Percentiles rank a stretch among this genome's conserved stretches.
These are phyloP conservation scores for Xanthoparmelia taractica DNA, from an alignment of 495 filamentous ascomycete genomes.

Conservation along the genomic window DNA sequence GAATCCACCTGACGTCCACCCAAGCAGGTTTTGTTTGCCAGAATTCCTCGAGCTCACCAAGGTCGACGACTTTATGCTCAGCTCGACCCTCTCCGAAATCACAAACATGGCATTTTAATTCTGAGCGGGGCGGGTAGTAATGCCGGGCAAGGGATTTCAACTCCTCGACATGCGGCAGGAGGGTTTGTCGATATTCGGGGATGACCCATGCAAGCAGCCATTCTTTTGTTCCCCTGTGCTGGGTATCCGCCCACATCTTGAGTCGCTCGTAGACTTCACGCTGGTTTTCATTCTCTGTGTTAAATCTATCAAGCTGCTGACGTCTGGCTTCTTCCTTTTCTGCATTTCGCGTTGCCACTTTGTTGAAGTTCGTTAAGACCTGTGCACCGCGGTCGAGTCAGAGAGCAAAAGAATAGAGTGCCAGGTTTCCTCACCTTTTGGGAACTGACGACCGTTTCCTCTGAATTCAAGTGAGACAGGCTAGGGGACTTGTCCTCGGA, in stretches of 20 bases:
- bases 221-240: constrained; percentile 12
- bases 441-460: constrained; percentile 27
- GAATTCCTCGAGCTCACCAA: constrained; percentile 28
- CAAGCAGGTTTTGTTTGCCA: constrained; percentile 28
- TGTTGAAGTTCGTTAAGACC: constrained; percentile 21
- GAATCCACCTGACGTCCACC: constrained; percentile 29
- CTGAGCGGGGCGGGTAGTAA: constrained; percentile 28
- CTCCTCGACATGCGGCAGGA: constrained; percentile 22
- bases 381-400: constrained; percentile 6
- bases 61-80: constrained; percentile 24
- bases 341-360: constrained; percentile 21
- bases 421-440: constrained; percentile 18
- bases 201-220: constrained; percentile 11
- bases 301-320: constrained; percentile 20
- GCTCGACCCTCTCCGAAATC: constrained; percentile 29
- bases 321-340: constrained; percentile 23
- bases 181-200: constrained; percentile 5
- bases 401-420: not conserved
- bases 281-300: constrained; percentile 21
- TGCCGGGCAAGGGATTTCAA: constrained; percentile 23
- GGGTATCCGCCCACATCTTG: constrained; percentile 21
- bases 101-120: constrained; percentile 29
- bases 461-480: constrained; percentile 6
- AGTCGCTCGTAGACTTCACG: constrained; percentile 21
- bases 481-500: constrained; percentile 12